These are phyloP conservation scores for Westerdykella sp. DNA, from an alignment of 2,329 filamentous ascomycete species.

Conservation along the genomic window DNA sequence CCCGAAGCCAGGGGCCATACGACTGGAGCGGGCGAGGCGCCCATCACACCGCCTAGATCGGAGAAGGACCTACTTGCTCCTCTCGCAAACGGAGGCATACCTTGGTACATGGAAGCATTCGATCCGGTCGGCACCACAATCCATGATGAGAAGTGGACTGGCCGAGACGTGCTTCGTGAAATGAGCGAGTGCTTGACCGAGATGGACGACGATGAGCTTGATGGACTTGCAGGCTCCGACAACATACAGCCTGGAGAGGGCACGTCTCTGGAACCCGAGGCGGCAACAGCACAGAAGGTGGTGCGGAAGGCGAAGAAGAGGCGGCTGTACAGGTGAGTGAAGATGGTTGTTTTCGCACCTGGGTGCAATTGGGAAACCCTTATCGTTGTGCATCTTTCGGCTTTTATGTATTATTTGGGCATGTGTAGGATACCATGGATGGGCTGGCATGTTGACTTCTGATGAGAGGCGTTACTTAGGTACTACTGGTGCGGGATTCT, in stretches of 20 bases:
- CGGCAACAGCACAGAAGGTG: slow-evolving; percentile 23
- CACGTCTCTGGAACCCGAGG: slow-evolving; percentile 15
- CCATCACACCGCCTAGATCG: slow-evolving; percentile 61
- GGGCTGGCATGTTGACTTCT: neutral
- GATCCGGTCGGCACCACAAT: slow-evolving; percentile 75
- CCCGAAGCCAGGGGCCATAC: slow-evolving; percentile 25
- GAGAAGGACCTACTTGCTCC: slow-evolving; percentile 45
- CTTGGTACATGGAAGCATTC: slow-evolving; percentile 82
- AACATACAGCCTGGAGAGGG: slow-evolving; percentile 22
- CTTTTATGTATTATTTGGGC: slow-evolving; percentile 8
- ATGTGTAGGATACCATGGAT: slow-evolving; percentile 7
- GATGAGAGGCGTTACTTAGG: neutral
- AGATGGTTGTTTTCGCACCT: slow-evolving; percentile 4
- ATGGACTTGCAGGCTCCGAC: slow-evolving; percentile 47
- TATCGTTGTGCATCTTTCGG: neutral
- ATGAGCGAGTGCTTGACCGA: slow-evolving; percentile 87
- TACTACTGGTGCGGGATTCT: too few species aligned
- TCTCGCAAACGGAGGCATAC: slow-evolving; percentile 59
- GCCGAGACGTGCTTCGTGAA: slow-evolving; percentile 61
- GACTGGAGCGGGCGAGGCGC: slow-evolving; percentile 34
- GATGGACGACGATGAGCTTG: slow-evolving; percentile 83
- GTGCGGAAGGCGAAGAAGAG: slow-evolving; percentile 28
- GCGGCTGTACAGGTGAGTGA: slow-evolving; percentile 18
- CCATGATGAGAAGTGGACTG: slow-evolving; percentile 65
- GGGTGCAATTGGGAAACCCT: slow-evolving; percentile 6